Conservation (phyloP, 1,284 basidiomycete species). For the Malassezia caprae region DNA sequence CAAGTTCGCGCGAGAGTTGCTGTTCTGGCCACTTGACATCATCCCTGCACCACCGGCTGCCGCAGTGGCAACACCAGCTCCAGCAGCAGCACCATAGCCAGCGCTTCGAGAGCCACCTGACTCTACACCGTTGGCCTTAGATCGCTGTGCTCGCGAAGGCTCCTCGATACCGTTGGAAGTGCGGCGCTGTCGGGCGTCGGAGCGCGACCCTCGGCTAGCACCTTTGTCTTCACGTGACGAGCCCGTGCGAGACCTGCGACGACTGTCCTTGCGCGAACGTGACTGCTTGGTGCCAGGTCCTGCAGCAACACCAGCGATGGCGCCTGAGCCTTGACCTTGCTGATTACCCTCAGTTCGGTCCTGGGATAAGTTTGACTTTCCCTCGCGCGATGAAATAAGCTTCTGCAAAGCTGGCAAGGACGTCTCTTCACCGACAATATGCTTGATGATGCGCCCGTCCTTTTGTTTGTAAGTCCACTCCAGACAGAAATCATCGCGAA, state of each 20-base stretch:
- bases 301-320: conserved; percentile 13
- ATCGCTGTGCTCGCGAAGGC: neutral
- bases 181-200: neutral
- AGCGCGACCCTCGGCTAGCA: neutral
- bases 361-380: conserved; percentile 4
- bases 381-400: conserved; percentile 35
- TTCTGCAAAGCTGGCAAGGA: conserved; percentile 30
- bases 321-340: conserved; percentile 7
- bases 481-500: conserved; percentile 42
- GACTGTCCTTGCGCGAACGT: neutral
- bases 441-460: conserved; percentile 30
- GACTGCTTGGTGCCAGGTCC: conserved; percentile 15
- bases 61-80: neutral
- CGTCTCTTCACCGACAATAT: conserved; percentile 32
- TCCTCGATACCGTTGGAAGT: neutral
- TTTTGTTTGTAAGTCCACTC: conserved; percentile 44
- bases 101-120: neutral
- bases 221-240: neutral
- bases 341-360: neutral
- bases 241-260: neutral
- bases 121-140: neutral
- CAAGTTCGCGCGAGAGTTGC: neutral
- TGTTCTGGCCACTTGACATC: neutral
- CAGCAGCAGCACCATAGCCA: neutral
- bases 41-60: neutral